phyloP scores from a whole-genome alignment of 441 rosid species.

The Melastoma candidum region DNA sequence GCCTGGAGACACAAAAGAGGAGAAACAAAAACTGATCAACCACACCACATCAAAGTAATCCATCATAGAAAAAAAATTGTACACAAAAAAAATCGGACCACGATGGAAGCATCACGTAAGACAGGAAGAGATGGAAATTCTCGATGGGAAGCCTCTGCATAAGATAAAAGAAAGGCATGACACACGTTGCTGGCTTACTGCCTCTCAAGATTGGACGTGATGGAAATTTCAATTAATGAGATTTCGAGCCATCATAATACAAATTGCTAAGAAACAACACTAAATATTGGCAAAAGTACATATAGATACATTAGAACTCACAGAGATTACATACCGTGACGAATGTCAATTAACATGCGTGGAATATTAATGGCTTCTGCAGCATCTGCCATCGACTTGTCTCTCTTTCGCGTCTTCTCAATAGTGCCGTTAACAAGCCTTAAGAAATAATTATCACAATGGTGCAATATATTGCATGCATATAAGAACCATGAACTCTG shows the following conservation, averaged over 20 bases:
- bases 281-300: not conserved
- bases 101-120: conserved; percentile 63
- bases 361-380: conserved; percentile 80
- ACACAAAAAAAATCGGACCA: conserved; percentile 29
- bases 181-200: too few species aligned
- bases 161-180: too few species aligned
- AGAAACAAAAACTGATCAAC: too few species aligned
- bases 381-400: conserved; percentile 79
- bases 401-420: conserved; percentile 70
- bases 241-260: too few species aligned
- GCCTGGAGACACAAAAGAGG: conserved; percentile 33
- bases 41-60: not conserved
- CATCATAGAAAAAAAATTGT: not conserved
- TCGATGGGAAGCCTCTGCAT: conserved; percentile 85
- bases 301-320: conserved; percentile 5
- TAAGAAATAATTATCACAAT: conserved; percentile 12
- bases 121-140: conserved; percentile 70
- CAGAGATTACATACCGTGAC: conserved; percentile 56
- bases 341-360: conserved; percentile 74
- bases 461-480: not conserved
- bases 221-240: too few species aligned
- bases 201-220: too few species aligned
- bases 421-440: conserved; percentile 92
- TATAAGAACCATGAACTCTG: not conserved
- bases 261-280: not conserved